These are phyloP conservation scores for Monosporascus sp. DNA, from an alignment of 2,329 filamentous ascomycete species.

Conservation along the genomic window DNA sequence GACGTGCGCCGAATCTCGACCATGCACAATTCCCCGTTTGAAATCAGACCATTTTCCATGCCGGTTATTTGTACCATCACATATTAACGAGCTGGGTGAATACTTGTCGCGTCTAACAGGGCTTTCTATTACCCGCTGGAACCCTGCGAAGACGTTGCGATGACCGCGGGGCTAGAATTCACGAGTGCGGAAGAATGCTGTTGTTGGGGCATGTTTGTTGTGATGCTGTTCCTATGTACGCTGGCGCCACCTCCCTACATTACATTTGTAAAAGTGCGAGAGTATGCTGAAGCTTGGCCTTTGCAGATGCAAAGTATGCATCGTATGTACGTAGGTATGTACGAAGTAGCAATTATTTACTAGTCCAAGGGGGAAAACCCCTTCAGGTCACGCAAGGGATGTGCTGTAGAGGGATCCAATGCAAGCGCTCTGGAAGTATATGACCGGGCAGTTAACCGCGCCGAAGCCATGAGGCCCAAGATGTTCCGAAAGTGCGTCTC, in stretches of 20 bases:
- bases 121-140: neutral
- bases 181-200: too few species aligned
- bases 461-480: neutral
- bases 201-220: too few species aligned
- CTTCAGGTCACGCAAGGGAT: too few species aligned
- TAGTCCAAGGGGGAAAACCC: neutral
- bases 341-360: neutral
- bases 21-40: neutral
- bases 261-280: too few species aligned
- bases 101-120: neutral
- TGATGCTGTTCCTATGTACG: too few species aligned
- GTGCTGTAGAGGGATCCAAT: too few species aligned
- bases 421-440: neutral
- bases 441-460: neutral
- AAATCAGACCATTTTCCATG: neutral
- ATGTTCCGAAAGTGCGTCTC: neutral
- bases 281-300: too few species aligned
- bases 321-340: neutral
- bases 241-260: too few species aligned
- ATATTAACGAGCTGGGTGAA: neutral
- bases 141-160: too few species aligned
- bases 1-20: neutral
- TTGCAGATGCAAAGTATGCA: neutral
- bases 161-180: too few species aligned
- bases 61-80: neutral